Conservation (phyloP, 2,329 filamentous ascomycete genomes). For the Cladosporium sp. region DNA sequence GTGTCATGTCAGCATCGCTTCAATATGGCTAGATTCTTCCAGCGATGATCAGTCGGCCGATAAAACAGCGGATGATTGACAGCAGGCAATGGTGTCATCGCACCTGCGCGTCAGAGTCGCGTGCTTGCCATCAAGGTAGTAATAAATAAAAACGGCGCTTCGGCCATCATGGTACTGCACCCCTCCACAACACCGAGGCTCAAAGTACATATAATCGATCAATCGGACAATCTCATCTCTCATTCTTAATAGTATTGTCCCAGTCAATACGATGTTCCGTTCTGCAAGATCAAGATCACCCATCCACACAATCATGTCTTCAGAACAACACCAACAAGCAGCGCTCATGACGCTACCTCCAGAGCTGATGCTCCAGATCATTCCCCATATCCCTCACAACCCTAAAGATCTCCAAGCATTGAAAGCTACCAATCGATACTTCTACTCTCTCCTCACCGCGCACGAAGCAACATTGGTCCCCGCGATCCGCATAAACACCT, state of each 20-base stretch:
- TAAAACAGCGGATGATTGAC: neutral
- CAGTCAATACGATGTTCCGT: neutral
- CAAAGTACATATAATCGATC: conserved; percentile 5
- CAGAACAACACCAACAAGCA: neutral
- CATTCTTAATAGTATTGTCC: neutral
- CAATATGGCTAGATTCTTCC: neutral
- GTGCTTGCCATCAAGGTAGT: conserved; percentile 17
- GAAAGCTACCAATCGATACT: conserved; percentile 29
- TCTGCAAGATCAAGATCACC: neutral
- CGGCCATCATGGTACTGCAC: conserved; percentile 15
- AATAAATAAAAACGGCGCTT: neutral
- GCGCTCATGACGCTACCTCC: conserved; percentile 32
- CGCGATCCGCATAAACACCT: conserved; percentile 27
- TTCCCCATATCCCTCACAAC: conserved; percentile 32
- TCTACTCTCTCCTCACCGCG: conserved; percentile 30
- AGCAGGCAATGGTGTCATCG: neutral
- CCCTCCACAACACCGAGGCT: conserved; percentile 15
- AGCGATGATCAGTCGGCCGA: neutral
- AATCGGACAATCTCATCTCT: neutral
- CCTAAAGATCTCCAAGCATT: conserved; percentile 28
- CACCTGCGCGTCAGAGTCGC: conserved; percentile 7
- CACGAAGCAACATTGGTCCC: conserved; percentile 34
- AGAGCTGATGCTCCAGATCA: conserved; percentile 32
- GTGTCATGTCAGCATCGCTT: neutral
- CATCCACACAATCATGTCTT: neutral